phyloP scores from a whole-genome alignment of 495 filamentous ascomycete species.

The Daldinia bambusicola region DNA sequence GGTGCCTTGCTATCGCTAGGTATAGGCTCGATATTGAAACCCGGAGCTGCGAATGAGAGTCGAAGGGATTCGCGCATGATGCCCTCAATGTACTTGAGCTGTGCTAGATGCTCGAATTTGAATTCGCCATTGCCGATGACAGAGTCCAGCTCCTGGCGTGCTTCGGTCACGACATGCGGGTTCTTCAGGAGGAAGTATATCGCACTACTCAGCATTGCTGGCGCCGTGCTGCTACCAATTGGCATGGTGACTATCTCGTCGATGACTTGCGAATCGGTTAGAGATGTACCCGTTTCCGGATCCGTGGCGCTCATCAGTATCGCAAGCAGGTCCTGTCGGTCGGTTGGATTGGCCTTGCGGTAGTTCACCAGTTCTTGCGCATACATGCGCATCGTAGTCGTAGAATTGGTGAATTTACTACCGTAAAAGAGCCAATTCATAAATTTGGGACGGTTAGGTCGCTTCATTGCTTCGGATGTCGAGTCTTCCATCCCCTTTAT shows the following conservation, averaged over 20 bases:
- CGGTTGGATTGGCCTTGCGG: slow-evolving; percentile 65
- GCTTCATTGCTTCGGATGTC: slow-evolving; percentile 67
- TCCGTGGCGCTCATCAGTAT: slow-evolving; percentile 72
- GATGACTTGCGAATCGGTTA: slow-evolving; percentile 69
- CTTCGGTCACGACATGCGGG: slow-evolving; percentile 66
- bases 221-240: slow-evolving; percentile 58
- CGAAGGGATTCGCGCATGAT: slow-evolving; percentile 73
- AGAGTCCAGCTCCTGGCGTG: slow-evolving; percentile 72
- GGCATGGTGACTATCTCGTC: slow-evolving; percentile 74
- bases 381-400: slow-evolving; percentile 61
- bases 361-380: slow-evolving; percentile 68
- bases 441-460: slow-evolving; percentile 64
- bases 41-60: slow-evolving; percentile 71
- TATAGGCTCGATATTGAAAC: slow-evolving; percentile 71
- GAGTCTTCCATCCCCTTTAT: slow-evolving; percentile 71
- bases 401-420: slow-evolving; percentile 65
- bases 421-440: slow-evolving; percentile 64
- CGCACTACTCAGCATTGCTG: slow-evolving; percentile 62
- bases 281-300: slow-evolving; percentile 67
- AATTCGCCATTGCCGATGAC: slow-evolving; percentile 67
- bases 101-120: slow-evolving; percentile 63
- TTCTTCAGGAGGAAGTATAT: slow-evolving; percentile 72
- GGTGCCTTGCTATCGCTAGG: slow-evolving; percentile 58
- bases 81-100: slow-evolving; percentile 71
- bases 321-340: slow-evolving; percentile 75